Base-by-base conservation (phyloP, 2,329 filamentous ascomycete genomes). In the Beauveria bassiana region DNA sequence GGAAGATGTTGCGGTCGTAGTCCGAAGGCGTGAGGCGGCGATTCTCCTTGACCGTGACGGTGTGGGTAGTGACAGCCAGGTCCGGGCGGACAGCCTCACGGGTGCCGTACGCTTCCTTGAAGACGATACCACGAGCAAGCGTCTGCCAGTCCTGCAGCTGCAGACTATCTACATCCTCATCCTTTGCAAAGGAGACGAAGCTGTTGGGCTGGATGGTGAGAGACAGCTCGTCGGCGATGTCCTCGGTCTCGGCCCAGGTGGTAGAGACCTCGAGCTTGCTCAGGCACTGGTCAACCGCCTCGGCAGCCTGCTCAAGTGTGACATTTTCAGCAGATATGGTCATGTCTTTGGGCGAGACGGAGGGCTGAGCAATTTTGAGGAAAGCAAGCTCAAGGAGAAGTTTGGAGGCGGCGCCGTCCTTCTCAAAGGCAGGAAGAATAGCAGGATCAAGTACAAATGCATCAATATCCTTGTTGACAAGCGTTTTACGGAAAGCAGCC, bases 1-100 rank as follows among this genome's bases (percentile, higher is more conserved):
- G 95, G 88, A 99, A 99, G 76, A 99, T 98, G 82, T 99, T 97
- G 68, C 95, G 91, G 75, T 98, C 93, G 72, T 99, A 99, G 38
- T 87, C 89, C 26, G 77, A 70, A 3, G 95, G 95, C 0, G 95
- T 99, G 61, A 99, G 84, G 65, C 95, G 87, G 64, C 95, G 90
- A 78, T 96, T 97, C 80, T 98, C 95, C 80, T 96, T 91, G 75
- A 99, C 93, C 60, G 86, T 88, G 59, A 97, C 89, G 47, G 91
- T 90, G 69, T 84, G 87, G 2, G 93, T 98, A 83, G 93, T 92
- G 70, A 91, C 86, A 10, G 88, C 78, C 60, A 96, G 80, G 70
- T 99, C 95, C 12, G 95, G 95, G 59, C 95, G 90, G 46, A 99
- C 85, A 59, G 79, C 78, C 65, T 80, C 80, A 70, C 85, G 79